These are phyloP conservation scores for Populus euphratica DNA, from an alignment of 345 rosid genomes.

Conservation along the genomic window DNA sequence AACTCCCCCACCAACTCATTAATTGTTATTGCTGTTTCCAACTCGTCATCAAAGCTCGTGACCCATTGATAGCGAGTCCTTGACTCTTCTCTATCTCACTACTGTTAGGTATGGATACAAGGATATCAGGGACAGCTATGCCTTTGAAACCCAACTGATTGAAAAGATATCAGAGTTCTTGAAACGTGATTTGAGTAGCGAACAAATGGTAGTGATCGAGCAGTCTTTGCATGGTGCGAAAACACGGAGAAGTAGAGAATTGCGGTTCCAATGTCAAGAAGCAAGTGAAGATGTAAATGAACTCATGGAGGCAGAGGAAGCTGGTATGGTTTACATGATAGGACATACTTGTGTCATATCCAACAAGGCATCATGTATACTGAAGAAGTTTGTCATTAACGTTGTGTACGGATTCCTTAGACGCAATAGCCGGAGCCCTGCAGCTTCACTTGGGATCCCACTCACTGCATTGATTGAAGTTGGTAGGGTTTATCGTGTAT, in stretches of 20 bases:
- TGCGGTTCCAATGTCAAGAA: conserved; percentile 7
- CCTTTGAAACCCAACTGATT: conserved; percentile 27
- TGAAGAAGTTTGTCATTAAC: conserved; percentile 37
- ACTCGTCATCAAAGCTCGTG: neutral
- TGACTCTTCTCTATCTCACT: neutral
- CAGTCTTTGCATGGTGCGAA: neutral
- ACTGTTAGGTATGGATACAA: conserved; percentile 29
- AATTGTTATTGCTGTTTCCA: neutral
- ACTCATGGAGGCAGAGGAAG: conserved; percentile 36
- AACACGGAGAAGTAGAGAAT: neutral
- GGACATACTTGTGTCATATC: conserved; percentile 32
- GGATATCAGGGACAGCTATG: conserved; percentile 26
- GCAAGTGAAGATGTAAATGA: conserved; percentile 22
- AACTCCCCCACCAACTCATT: too few species aligned
- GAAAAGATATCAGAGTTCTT: conserved; percentile 20
- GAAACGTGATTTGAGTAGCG: neutral
- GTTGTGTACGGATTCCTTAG: conserved; percentile 36
- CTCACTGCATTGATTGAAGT: conserved; percentile 33
- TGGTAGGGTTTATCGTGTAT: conserved; percentile 38
- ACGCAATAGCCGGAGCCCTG: conserved; percentile 31
- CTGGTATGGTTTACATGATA: conserved; percentile 36
- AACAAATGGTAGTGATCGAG: neutral
- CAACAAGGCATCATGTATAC: conserved; percentile 19
- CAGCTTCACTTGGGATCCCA: conserved; percentile 28
- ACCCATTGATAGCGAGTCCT: neutral